phyloP scores from a whole-genome alignment of 306 rosid genomes.

The Lathyrus aphaca region DNA sequence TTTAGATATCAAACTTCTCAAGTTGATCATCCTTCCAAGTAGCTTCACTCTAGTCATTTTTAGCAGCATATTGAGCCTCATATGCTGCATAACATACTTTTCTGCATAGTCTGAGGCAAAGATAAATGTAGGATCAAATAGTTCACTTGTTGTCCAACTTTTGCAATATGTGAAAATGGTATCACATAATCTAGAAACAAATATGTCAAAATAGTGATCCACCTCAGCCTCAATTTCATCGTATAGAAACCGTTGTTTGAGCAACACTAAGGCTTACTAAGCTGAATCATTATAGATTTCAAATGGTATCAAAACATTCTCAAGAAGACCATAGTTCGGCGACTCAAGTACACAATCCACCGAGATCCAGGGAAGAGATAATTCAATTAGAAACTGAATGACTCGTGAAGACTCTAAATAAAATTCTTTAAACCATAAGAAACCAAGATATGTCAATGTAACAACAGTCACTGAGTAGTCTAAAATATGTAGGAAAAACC shows the following conservation, averaged over 20 bases:
- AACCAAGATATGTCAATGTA: slow-evolving; percentile 91
- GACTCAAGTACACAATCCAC: slow-evolving; percentile 92
- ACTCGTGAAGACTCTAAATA: slow-evolving; percentile 97
- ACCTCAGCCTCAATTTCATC: too few species aligned
- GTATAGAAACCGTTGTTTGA: slow-evolving; percentile 93
- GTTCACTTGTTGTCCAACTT: too few species aligned
- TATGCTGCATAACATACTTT: too few species aligned
- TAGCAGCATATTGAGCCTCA: too few species aligned
- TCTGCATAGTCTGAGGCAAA: too few species aligned
- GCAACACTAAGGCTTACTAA: slow-evolving; percentile 84
- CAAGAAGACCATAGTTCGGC: slow-evolving; percentile 82
- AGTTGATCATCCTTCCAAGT: slow-evolving; percentile 90
- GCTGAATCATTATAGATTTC: slow-evolving; percentile 97
- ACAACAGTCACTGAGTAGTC: slow-evolving; percentile 88
- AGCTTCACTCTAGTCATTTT: too few species aligned
- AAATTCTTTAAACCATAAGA: slow-evolving; percentile 98
- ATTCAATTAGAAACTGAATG: slow-evolving; percentile 97
- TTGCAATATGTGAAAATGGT: too few species aligned
- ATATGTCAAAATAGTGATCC: too few species aligned
- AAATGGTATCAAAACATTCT: slow-evolving; percentile 90
- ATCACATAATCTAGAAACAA: too few species aligned
- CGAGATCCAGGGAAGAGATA: slow-evolving; percentile 99
- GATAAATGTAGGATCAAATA: too few species aligned
- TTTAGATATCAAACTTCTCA: slow-evolving; percentile 81
- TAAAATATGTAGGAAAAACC: slow-evolving; percentile 88